These are phyloP conservation scores for Aspergillus vadensis DNA, from an alignment of 2,329 filamentous ascomycete genomes.

Conservation along the genomic window DNA sequence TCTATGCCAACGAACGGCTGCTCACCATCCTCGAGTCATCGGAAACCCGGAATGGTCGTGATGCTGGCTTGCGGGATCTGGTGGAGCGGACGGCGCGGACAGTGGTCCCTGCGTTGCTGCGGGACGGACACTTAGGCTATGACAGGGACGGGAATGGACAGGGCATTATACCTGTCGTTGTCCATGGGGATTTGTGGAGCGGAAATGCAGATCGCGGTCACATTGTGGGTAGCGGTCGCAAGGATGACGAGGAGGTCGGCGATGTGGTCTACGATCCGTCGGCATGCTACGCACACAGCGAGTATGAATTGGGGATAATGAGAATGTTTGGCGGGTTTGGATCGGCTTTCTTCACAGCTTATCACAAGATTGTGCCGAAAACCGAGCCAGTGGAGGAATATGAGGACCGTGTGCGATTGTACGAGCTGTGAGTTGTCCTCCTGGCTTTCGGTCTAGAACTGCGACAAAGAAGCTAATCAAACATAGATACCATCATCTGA, in stretches of 20 bases:
- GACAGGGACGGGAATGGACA: slow-evolving; percentile 46
- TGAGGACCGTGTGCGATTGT: slow-evolving; percentile 77
- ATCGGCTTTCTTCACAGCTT: slow-evolving; percentile 71
- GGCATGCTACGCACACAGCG: slow-evolving; percentile 79
- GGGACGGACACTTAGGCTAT: slow-evolving; percentile 64
- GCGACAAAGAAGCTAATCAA: slow-evolving; percentile 13
- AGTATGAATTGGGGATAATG: slow-evolving; percentile 94
- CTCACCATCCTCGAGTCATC: slow-evolving; percentile 63
- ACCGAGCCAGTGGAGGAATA: slow-evolving; percentile 80
- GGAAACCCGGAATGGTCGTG: slow-evolving; percentile 63
- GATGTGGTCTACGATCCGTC: slow-evolving; percentile 83
- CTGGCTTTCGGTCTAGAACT: neutral
- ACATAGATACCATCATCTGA: slow-evolving; percentile 79
- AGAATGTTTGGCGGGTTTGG: slow-evolving; percentile 93
- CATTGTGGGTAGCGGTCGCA: slow-evolving; percentile 52
- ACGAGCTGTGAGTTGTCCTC: slow-evolving; percentile 70
- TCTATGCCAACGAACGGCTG: slow-evolving; percentile 77
- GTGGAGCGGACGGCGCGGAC: slow-evolving; percentile 64
- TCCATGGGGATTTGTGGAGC: slow-evolving; percentile 93
- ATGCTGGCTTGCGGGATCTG: slow-evolving; percentile 61
- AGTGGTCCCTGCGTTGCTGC: slow-evolving; percentile 77
- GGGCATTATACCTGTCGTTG: slow-evolving; percentile 71
- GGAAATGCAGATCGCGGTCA: slow-evolving; percentile 74
- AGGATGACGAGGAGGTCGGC: slow-evolving; percentile 55
- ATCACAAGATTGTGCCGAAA: slow-evolving; percentile 73